Evolutionary conservation across 2,329 filamentous ascomycete genomes (phyloP), one percentile per base, ranked within the genome.

Genomic region (Juglanconis oblonga): DNA sequence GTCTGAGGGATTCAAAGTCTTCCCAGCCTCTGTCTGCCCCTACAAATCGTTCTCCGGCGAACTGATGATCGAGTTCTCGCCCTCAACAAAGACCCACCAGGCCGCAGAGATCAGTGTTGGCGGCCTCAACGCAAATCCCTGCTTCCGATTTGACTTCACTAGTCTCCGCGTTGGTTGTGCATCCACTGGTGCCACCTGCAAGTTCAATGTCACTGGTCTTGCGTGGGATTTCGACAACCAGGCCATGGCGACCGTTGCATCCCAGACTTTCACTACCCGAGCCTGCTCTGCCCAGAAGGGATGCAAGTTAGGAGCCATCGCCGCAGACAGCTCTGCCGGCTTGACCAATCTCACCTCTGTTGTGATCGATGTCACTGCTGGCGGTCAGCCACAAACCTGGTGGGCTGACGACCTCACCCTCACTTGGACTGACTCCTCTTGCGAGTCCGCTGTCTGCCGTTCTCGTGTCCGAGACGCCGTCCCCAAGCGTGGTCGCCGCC

Each of bases 361-460:
- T 65, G 71, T 71, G 8, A 69, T 81, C 47, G 72, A 74, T n/a
- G 67, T 76, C 11, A 73, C 71, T n/a, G 72, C 72, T n/a, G 67
- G 68, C n/a, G 69, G 67, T 3, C 58, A 73, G 38, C 67, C 72
- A n/a, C 71, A 68, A 59, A 70, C 68, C 9, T 81, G 79, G 77
- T 81, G 77, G 77, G 74, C 74, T 53, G 79, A 81, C 64, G 75
- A 81, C 64, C 57, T 80, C 32, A 61, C 69, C 5, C 65, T 81
- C 60, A 72, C 73, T 6, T 81, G 79, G 78, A 74, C 68, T 38
- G 69, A 80, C 65, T 73, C 75, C 57, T 70, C 65, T 49, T 80
- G 77, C 64, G 62, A 68, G 8, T 67, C 70, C 10, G 74, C 75
- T 7, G 45, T 68, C 9, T 79, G 77, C 62, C 76, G 77, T 38